Evolutionary conservation across 116 monocot genomes (phyloP).

Genomic region (Phalaenopsis hybrid): DNA sequence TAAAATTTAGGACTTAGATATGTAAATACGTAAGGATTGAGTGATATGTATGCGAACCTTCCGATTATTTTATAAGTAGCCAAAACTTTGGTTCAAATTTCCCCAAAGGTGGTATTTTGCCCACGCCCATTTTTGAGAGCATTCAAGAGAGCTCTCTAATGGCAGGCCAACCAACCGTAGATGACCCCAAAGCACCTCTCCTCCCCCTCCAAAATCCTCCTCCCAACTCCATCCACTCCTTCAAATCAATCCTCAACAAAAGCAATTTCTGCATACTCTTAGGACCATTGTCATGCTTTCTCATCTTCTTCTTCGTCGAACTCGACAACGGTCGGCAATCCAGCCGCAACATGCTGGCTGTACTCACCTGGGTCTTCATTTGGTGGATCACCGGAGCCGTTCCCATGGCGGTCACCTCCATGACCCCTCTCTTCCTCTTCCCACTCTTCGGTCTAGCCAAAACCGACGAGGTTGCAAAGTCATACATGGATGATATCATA

Average conservation of each 20-base stretch:
- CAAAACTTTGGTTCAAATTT: too few relatives aligned
- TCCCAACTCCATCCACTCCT: not conserved
- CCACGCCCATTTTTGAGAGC: not conserved
- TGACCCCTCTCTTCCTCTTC: constrained; percentile 81
- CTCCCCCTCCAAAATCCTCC: constrained; percentile 18
- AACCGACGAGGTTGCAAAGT: constrained; percentile 53
- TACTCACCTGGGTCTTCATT: constrained; percentile 56
- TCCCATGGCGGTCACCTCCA: constrained; percentile 72
- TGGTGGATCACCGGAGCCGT: constrained; percentile 84
- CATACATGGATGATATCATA: constrained; percentile 84
- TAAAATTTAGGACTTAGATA: too few relatives aligned
- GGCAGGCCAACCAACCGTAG: not conserved
- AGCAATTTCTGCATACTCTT: constrained; percentile 28
- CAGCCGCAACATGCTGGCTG: constrained; percentile 61
- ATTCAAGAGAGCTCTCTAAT: constrained; percentile 9
- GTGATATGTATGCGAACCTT: not conserved
- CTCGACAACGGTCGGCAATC: constrained; percentile 19
- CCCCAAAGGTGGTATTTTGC: too few relatives aligned
- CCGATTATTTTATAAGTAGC: too few relatives aligned
- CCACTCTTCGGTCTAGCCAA: constrained; percentile 55
- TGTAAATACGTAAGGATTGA: too few relatives aligned
- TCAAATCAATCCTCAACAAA: constrained; percentile 19
- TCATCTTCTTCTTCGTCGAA: constrained; percentile 40
- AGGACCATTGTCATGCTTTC: constrained; percentile 45
- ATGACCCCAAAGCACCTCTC: constrained; percentile 18